phyloP scores from a whole-genome alignment of 208 protist genomes.

The Trypanosoma caninum region DNA sequence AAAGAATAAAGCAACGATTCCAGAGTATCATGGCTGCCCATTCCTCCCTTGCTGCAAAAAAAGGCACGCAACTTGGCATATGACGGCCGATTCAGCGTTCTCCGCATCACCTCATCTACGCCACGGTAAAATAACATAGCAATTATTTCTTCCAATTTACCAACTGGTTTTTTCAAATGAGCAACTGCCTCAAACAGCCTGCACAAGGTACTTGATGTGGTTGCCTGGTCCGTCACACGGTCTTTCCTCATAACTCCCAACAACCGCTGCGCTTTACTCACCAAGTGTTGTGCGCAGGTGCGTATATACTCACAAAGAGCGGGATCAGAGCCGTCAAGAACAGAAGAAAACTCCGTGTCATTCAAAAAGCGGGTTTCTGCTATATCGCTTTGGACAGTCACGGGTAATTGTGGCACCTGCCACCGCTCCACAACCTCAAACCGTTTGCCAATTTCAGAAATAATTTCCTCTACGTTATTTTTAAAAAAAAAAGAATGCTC shows the following conservation, averaged over 20 bases:
- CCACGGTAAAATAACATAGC: slow-evolving; percentile 45
- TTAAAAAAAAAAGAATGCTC: slow-evolving; percentile 61
- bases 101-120: slow-evolving; percentile 27
- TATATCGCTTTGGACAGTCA: slow-evolving; percentile 1
- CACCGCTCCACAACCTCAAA: slow-evolving; percentile 48
- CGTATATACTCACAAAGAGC: not conserved
- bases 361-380: not conserved
- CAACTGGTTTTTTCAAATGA: not conserved
- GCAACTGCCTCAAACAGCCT: not conserved
- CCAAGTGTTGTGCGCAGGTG: slow-evolving; percentile 6
- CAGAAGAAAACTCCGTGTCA: not conserved
- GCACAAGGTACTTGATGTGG: not conserved
- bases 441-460: slow-evolving; percentile 46
- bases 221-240: too few relatives aligned
- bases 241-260: not conserved
- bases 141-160: slow-evolving; percentile 35
- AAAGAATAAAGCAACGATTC: slow-evolving; percentile 41
- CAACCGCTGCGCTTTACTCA: not conserved
- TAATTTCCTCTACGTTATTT: slow-evolving; percentile 63
- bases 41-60: slow-evolving; percentile 34
- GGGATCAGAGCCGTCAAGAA: slow-evolving; percentile 9
- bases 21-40: slow-evolving; percentile 6
- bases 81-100: slow-evolving; percentile 26
- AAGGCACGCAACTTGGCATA: slow-evolving; percentile 47
- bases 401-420: slow-evolving; percentile 7